Conservation (phyloP, 1,139 yeast genomes). For the Saccharomyces hybrid region DNA sequence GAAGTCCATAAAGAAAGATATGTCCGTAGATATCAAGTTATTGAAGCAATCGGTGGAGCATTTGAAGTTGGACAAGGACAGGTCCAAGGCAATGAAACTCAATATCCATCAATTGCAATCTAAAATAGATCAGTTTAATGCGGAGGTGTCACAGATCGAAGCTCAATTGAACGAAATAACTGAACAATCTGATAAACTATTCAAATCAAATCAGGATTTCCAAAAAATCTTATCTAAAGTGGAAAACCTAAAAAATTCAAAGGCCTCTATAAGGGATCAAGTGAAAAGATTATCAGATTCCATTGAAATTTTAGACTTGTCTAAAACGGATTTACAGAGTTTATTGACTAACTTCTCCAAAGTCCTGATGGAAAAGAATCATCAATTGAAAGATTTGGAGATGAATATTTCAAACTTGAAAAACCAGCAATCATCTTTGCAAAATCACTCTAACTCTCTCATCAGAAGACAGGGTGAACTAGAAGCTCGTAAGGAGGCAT, state of each 20-base stretch:
- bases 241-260: conserved; percentile 49
- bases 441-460: conserved; percentile 34
- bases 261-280: conserved; percentile 41
- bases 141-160: conserved; percentile 46
- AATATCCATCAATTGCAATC: conserved; percentile 41
- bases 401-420: conserved; percentile 17
- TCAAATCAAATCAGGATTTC: conserved; percentile 73
- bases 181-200: conserved; percentile 53
- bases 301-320: conserved; percentile 39
- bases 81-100: conserved; percentile 54
- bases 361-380: conserved; percentile 37
- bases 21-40: conserved; percentile 64
- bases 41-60: conserved; percentile 74
- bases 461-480: conserved; percentile 54
- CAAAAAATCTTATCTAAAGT: conserved; percentile 62
- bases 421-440: conserved; percentile 10
- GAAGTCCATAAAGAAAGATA: conserved; percentile 68
- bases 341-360: conserved; percentile 50
- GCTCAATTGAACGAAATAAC: conserved; percentile 47
- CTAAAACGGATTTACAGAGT: conserved; percentile 44
- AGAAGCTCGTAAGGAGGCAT: conserved; percentile 40
- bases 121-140: conserved; percentile 41
- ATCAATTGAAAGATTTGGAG: conserved; percentile 25
- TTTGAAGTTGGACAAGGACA: conserved; percentile 60
- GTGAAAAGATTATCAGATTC: conserved; percentile 41